These are phyloP conservation scores for Hypoxylon cercidicola DNA, from an alignment of 495 filamentous ascomycete genomes.

Conservation along the genomic window DNA sequence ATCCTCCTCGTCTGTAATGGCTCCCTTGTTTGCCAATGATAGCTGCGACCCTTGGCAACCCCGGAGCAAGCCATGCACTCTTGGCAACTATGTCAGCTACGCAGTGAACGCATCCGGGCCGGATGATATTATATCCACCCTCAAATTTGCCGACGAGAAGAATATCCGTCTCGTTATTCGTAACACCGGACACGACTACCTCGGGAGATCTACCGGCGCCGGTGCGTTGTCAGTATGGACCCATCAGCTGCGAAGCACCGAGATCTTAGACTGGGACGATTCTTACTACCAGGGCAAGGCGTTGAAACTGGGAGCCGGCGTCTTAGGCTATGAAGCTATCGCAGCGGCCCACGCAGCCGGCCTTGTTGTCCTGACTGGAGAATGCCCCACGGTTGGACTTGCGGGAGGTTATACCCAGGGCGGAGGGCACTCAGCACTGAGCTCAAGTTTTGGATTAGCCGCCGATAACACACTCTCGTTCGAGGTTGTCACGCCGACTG, in stretches of 20 bases:
- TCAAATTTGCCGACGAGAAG: constrained; percentile 58
- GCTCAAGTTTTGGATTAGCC: constrained; percentile 56
- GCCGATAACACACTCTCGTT: constrained; percentile 60
- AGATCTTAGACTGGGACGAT: constrained; percentile 54
- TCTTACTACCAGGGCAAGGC: constrained; percentile 55
- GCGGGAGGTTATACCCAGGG: constrained; percentile 58
- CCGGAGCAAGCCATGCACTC: constrained; percentile 55
- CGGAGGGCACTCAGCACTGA: constrained; percentile 60
- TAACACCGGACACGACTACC: constrained; percentile 70
- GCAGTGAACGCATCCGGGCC: constrained; percentile 57
- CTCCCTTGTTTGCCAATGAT: constrained; percentile 52
- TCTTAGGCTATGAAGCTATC: constrained; percentile 60
- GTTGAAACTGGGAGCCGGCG: constrained; percentile 59
- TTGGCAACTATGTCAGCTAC: constrained; percentile 70
- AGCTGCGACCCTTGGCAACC: constrained; percentile 62
- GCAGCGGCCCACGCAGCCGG: constrained; percentile 51
- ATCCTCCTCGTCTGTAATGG: constrained; percentile 57
- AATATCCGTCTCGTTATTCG: constrained; percentile 61
- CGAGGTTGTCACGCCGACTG: constrained; percentile 62
- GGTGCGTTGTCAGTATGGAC: constrained; percentile 64
- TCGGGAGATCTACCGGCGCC: constrained; percentile 63
- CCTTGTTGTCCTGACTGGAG: constrained; percentile 53
- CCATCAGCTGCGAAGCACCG: constrained; percentile 60
- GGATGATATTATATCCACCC: constrained; percentile 54
- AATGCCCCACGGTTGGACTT: constrained; percentile 43